Evolutionary conservation across 2,329 filamentous ascomycete species (phyloP).

Genomic region (Akanthomyces dipterigenus): DNA sequence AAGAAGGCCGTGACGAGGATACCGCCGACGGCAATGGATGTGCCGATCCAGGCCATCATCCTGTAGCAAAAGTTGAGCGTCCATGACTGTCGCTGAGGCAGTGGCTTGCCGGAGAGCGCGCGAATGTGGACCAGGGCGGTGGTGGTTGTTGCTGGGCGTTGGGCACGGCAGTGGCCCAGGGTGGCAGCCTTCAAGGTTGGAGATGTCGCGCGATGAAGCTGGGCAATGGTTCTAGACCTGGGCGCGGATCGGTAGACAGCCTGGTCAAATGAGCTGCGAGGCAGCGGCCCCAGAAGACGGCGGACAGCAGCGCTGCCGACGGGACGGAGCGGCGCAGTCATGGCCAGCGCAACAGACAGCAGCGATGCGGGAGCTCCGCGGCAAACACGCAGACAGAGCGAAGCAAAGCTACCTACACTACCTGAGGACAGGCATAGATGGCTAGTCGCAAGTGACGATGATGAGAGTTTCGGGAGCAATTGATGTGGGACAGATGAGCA

Average conservation of each 20-base stretch:
- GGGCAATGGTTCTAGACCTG: not conserved
- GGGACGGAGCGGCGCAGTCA: constrained; percentile 9
- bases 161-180: not conserved
- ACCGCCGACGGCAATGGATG: constrained; percentile 65
- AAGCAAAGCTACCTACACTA: not conserved
- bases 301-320: not conserved
- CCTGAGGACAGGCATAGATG: not conserved
- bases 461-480: not conserved
- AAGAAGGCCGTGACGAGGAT: constrained; percentile 76
- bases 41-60: constrained; percentile 56
- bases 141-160: constrained; percentile 7
- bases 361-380: not conserved
- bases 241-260: constrained; percentile 41
- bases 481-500: not conserved
- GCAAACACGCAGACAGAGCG: not conserved
- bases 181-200: not conserved
- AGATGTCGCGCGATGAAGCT: not conserved
- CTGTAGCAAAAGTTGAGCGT: constrained; percentile 58
- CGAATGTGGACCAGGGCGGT: constrained; percentile 25
- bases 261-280: constrained; percentile 48
- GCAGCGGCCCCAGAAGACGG: not conserved
- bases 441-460: not conserved
- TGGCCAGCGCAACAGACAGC: not conserved
- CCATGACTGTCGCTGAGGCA: constrained; percentile 41
- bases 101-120: constrained; percentile 44